These are phyloP conservation scores for Clonostachys rhizophaga DNA, from an alignment of 2,329 filamentous ascomycete genomes.

Conservation along the genomic window DNA sequence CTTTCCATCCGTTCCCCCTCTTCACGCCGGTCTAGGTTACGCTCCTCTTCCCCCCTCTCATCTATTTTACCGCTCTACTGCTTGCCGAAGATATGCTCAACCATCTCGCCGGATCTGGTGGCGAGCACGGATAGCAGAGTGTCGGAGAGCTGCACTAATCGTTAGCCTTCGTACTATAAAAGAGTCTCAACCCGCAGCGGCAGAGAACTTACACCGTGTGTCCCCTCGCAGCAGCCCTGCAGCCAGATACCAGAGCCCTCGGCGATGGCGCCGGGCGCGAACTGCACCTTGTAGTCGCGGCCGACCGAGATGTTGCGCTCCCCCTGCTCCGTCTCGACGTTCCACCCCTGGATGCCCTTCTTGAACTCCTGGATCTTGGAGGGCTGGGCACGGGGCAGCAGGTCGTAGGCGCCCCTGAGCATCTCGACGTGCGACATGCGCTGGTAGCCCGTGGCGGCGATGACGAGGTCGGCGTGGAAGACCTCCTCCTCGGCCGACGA, in stretches of 20 bases:
- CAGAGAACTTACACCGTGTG: slow-evolving; percentile 71
- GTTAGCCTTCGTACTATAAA: slow-evolving; percentile 5
- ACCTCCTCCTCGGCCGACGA: slow-evolving; percentile 34
- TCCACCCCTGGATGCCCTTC: slow-evolving; percentile 33
- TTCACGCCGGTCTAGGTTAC: neutral
- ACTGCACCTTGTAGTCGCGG: slow-evolving; percentile 75
- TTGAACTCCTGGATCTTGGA: slow-evolving; percentile 11
- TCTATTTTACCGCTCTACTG: too few species aligned
- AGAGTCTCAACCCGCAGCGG: neutral
- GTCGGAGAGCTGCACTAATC: slow-evolving; percentile 60
- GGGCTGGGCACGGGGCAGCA: slow-evolving; percentile 54
- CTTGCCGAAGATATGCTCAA: slow-evolving; percentile 62
- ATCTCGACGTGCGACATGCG: slow-evolving; percentile 75
- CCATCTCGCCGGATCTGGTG: slow-evolving; percentile 72
- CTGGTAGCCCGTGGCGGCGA: slow-evolving; percentile 84
- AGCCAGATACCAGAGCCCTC: slow-evolving; percentile 78
- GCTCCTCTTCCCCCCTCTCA: too few species aligned
- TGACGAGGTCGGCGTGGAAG: slow-evolving; percentile 73
- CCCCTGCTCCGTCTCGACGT: slow-evolving; percentile 28
- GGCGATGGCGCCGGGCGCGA: slow-evolving; percentile 64
- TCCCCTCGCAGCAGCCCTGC: slow-evolving; percentile 89
- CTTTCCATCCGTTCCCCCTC: neutral
- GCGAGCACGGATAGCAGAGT: slow-evolving; percentile 76
- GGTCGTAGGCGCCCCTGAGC: slow-evolving; percentile 58
- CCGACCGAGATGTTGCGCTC: slow-evolving; percentile 58